Evolutionary conservation across 345 rosid genomes (phyloP).

Genomic region (Hypericum androsaemum): DNA sequence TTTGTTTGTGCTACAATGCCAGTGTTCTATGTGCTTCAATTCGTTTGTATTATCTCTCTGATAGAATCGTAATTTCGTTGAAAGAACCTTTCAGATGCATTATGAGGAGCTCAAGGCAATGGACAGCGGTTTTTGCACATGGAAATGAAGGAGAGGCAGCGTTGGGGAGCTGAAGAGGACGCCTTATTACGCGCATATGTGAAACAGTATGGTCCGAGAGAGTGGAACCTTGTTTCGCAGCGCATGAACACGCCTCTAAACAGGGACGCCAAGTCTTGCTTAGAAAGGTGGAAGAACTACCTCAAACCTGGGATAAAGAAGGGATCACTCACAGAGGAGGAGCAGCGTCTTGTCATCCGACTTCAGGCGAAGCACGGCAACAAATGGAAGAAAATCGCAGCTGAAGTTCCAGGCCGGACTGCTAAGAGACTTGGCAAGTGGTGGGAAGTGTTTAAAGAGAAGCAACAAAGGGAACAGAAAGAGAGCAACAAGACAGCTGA

Average conservation of each 20-base stretch:
- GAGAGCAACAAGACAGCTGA: slow-evolving; percentile 53
- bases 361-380: slow-evolving; percentile 95
- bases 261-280: slow-evolving; percentile 91
- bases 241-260: slow-evolving; percentile 78
- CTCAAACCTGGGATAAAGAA: slow-evolving; percentile 98
- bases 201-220: slow-evolving; percentile 89
- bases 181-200: slow-evolving; percentile 76
- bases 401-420: slow-evolving; percentile 91
- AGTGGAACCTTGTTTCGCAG: slow-evolving; percentile 89
- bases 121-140: slow-evolving; percentile 46
- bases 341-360: slow-evolving; percentile 78
- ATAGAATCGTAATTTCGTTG: neutral
- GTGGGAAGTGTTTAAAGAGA: slow-evolving; percentile 99
- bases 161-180: slow-evolving; percentile 99
- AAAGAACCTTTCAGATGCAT: slow-evolving; percentile 24
- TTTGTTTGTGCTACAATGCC: too few species aligned
- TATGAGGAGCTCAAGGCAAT: slow-evolving; percentile 48
- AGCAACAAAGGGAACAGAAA: slow-evolving; percentile 83
- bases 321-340: slow-evolving; percentile 86
- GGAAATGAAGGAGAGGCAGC: slow-evolving; percentile 99
- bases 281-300: slow-evolving; percentile 96
- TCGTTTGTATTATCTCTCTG: too few species aligned
- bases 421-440: slow-evolving; percentile 94
- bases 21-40: too few species aligned
- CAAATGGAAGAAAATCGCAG: slow-evolving; percentile 99